phyloP scores from a whole-genome alignment of 352 stramenopile species.

The Phytophthora cryptogea region DNA sequence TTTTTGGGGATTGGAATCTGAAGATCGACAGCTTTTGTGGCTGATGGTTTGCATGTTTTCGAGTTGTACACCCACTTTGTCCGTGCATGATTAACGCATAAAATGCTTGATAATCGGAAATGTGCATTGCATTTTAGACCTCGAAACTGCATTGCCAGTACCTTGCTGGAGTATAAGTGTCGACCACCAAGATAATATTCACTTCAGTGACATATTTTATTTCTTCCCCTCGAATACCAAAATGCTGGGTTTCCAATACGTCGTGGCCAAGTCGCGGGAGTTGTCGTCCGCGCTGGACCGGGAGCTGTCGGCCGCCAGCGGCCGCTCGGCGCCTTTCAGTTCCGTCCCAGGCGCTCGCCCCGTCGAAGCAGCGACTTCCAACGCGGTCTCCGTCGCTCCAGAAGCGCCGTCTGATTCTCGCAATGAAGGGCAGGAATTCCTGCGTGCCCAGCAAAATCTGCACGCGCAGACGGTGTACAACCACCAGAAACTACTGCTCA shows the following conservation, averaged over 20 bases:
- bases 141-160: too few relatives aligned
- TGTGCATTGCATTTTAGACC: too few relatives aligned
- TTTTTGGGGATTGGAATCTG: too few relatives aligned
- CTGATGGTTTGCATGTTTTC: too few relatives aligned
- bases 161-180: too few relatives aligned
- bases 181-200: slow-evolving; percentile 6
- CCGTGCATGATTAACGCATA: too few relatives aligned
- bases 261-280: slow-evolving; percentile 79
- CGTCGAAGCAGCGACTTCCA: slow-evolving; percentile 17
- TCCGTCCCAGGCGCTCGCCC: neutral
- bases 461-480: slow-evolving; percentile 32
- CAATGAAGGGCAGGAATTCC: slow-evolving; percentile 50
- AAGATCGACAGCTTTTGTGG: too few relatives aligned
- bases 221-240: neutral
- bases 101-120: too few relatives aligned
- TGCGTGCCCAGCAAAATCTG: slow-evolving; percentile 43
- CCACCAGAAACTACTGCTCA: slow-evolving; percentile 55
- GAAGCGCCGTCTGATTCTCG: slow-evolving; percentile 9
- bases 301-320: slow-evolving; percentile 35
- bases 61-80: too few relatives aligned
- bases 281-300: slow-evolving; percentile 63
- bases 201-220: slow-evolving; percentile 12
- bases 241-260: slow-evolving; percentile 76
- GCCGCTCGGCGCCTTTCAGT: slow-evolving; percentile 13
- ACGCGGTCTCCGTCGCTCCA: slow-evolving; percentile 6